Evolutionary conservation across 805 yeast species (phyloP), one percentile per base, ranked within the genome.

Genomic region (Wickerhamomyces mucosus): DNA sequence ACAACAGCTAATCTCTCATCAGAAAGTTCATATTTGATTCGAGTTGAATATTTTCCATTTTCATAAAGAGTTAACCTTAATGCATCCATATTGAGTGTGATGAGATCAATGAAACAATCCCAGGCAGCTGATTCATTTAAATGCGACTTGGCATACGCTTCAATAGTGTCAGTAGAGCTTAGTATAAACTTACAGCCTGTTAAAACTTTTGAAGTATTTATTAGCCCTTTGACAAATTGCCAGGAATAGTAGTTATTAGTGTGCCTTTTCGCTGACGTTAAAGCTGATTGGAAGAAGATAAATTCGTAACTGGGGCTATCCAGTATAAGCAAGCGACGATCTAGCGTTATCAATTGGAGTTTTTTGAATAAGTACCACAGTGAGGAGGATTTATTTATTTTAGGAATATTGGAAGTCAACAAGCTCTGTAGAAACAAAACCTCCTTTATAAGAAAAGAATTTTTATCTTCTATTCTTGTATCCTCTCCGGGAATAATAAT

Each of bases 211-310:
- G 46, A 30, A 8, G 43, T 32, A 34, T 55, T 58, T 18, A 41
- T 47, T 11, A 45, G 33, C 55, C 61, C 59, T 18, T 53, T 43
- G 8, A 50, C 29, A n/a, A 59, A 50, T 32, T 54, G 51, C 65
- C 67, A 62, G 6, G 64, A 52, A 33, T 62, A 62, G 32, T 59
- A 62, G 33, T 61, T 62, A 0, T 61, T 48, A 14, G 45, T 39
- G 36, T 62, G 67, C 5, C 45, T 31, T 8, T 37, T 36, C 1
- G 56, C 63, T 1, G 65, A 51, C 6, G 26, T 27, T 2, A 51
- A 15, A 9, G 55, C 44, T 0, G 52, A 41, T 1, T 36, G 16
- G 6, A 42, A 23, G 26, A 45, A 47, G 34, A 43, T 38, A 2
- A 9, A n/a, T n/a, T n/a, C n/a, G n/a, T n/a, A n/a, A n/a, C 5